Evolutionary conservation across 495 filamentous ascomycete species (phyloP), one percentile per base, ranked within the genome.

Genomic region (Hypoxylon cercidicola): DNA sequence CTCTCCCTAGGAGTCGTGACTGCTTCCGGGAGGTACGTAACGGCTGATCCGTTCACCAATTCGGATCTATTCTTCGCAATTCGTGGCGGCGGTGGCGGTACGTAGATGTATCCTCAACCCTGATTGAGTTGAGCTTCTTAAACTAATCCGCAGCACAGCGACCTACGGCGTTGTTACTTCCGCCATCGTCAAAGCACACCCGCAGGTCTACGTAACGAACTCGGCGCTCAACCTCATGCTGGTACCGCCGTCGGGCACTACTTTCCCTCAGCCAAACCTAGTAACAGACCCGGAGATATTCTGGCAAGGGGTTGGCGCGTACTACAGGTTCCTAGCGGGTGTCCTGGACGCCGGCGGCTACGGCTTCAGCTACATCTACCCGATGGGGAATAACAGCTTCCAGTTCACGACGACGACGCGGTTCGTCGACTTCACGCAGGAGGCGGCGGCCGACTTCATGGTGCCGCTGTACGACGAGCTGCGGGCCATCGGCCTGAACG

Each of bases 1-100:
- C 74, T 83, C 20, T 77, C 79, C 48, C 81, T 79, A 15, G 80
- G 81, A 34, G 84, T 87, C 10, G 80, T 89, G 7, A 79, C 83
- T 0, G 78, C 85, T 21, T 75, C 81, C 7, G 87, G 87, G 10
- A 55, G 64, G 0, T 79, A 78, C 40, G 77, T 84, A 13, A 84
- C 78, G 0, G 84, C 82, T 1, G 81, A 79, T 41, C 71, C 77
- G 20, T 57, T 70, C 16, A 71, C 73, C n/a, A 78, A 89, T 50
- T 43, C 78, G 0, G 88, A 89, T 41, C 78, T 89, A 8, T 90
- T 88, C 63, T 78, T 77, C 71, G 84, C 80, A 0, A 72, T 89
- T n/a, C 78, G 84, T 37, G 85, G 85, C 15, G 84, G 85, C 4
- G 78, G 79, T 6, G 76, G 73, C 35, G 69, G 74, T 75, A 78